Percentiles rank a stretch among this genome's conserved stretches.
These are phyloP conservation scores for Penicillium simplicissimum DNA, from an alignment of 495 filamentous ascomycete species.

Conservation along the genomic window DNA sequence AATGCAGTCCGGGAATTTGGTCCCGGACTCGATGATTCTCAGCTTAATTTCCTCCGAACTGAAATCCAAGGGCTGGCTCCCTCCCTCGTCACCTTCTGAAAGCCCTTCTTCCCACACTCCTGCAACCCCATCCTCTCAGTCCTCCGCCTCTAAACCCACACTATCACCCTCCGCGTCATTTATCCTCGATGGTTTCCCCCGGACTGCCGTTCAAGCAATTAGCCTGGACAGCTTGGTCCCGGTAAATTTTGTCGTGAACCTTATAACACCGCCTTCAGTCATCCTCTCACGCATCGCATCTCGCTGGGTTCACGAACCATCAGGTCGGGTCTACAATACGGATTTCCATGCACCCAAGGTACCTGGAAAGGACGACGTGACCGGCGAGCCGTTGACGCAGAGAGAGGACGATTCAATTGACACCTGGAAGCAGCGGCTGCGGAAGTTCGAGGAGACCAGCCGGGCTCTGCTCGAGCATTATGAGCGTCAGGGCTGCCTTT, in stretches of 20 bases:
- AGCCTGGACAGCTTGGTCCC: conserved; percentile 77
- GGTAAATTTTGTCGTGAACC: conserved; percentile 82
- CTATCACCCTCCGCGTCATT: conserved; percentile 81
- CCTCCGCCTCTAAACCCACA: conserved; percentile 40
- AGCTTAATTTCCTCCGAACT: conserved; percentile 88
- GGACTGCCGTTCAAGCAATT: conserved; percentile 76
- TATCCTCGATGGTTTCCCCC: conserved; percentile 94
- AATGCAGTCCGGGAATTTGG: conserved; percentile 81
- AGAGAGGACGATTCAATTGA: conserved; percentile 83
- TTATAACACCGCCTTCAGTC: conserved; percentile 58
- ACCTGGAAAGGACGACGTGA: conserved; percentile 82
- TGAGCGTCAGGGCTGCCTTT: conserved; percentile 78
- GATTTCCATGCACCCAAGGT: conserved; percentile 85
- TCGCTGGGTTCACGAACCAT: conserved; percentile 92
- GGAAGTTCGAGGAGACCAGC: conserved; percentile 84
- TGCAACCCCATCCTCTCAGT: conserved; percentile 14
- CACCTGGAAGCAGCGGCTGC: conserved; percentile 76
- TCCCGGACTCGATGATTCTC: conserved; percentile 88
- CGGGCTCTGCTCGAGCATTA: conserved; percentile 86
- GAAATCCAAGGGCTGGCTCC: conserved; percentile 78
- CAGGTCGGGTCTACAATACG: conserved; percentile 90
- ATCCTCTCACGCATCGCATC: conserved; percentile 86
- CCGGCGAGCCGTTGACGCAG: conserved; percentile 82
- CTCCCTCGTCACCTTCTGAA: conserved; percentile 24
- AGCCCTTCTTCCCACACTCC: conserved; percentile 17